Conservation (phyloP, 2,329 filamentous ascomycete genomes). For the Pseudogymnoascus sp. region DNA sequence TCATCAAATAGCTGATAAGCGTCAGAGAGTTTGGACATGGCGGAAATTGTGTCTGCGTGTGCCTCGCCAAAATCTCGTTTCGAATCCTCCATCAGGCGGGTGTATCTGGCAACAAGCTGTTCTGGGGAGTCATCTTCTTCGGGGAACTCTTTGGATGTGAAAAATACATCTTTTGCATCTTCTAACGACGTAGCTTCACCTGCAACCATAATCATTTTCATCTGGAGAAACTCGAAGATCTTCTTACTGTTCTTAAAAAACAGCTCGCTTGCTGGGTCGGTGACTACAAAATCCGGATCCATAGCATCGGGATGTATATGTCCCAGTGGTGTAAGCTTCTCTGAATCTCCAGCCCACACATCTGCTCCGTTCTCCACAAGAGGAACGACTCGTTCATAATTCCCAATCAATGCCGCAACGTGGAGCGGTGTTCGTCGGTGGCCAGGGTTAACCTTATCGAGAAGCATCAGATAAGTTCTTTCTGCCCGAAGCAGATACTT, state of each 20-base stretch:
- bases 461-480: background rate
- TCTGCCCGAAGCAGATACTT: background rate
- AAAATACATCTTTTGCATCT: background rate
- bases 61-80: background rate
- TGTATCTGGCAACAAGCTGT: background rate
- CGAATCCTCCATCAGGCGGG: background rate
- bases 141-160: background rate
- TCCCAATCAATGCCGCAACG: background rate
- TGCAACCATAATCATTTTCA: background rate
- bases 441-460: slow-evolving; percentile 3
- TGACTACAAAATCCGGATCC: background rate
- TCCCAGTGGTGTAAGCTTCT: background rate
- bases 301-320: background rate
- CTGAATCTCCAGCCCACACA: background rate
- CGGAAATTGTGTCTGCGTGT: background rate
- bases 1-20: background rate
- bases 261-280: background rate
- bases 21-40: background rate
- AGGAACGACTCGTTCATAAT: background rate
- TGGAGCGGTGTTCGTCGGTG: background rate
- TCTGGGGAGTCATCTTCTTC: background rate
- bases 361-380: background rate
- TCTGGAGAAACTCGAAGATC: background rate
- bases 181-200: background rate
- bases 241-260: background rate